Conservation (phyloP, 257 asterid species). For the Nyctanthes arbortristis region DNA sequence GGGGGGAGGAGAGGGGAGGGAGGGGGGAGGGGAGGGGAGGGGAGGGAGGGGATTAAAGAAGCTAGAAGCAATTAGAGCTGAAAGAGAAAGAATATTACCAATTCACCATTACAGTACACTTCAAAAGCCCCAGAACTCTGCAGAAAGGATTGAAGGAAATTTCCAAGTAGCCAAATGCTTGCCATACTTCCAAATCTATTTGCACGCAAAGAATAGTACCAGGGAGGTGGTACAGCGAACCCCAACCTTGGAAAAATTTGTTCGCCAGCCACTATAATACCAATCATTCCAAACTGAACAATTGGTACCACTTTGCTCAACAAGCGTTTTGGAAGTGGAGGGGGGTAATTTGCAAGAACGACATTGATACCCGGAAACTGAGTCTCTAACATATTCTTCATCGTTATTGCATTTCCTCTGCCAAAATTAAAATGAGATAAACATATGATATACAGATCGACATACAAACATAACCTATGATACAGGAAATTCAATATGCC, state of each 20-base stretch:
- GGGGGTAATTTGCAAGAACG: constrained; percentile 86
- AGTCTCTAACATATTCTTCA: constrained; percentile 87
- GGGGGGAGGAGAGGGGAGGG: background rate
- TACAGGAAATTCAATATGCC: background rate
- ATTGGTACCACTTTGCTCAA: constrained; percentile 83
- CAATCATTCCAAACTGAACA: constrained; percentile 76
- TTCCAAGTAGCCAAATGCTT: constrained; percentile 88
- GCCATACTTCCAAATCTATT: constrained; percentile 90
- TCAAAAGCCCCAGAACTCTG: constrained; percentile 93
- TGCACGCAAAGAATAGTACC: constrained; percentile 78
- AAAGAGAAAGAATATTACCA: constrained; percentile 49
- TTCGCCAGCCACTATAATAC: constrained; percentile 79
- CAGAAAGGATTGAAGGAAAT: constrained; percentile 79
- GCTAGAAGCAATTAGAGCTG: constrained; percentile 7
- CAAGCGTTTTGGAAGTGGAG: constrained; percentile 85
- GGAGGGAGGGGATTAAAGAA: background rate
- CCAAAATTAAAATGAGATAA: constrained; percentile 24
- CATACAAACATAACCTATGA: background rate
- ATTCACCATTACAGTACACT: constrained; percentile 78
- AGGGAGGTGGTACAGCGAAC: constrained; percentile 75
- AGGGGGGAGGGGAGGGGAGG: background rate
- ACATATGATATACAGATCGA: background rate
- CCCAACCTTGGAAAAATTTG: constrained; percentile 84
- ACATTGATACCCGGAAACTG: constrained; percentile 89
- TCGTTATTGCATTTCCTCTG: constrained; percentile 94